A percentile compares a stretch with the other conserved stretches of the same genome.
Conservation (phyloP, 306 rosid genomes). For the Cucumis melo region DNA sequence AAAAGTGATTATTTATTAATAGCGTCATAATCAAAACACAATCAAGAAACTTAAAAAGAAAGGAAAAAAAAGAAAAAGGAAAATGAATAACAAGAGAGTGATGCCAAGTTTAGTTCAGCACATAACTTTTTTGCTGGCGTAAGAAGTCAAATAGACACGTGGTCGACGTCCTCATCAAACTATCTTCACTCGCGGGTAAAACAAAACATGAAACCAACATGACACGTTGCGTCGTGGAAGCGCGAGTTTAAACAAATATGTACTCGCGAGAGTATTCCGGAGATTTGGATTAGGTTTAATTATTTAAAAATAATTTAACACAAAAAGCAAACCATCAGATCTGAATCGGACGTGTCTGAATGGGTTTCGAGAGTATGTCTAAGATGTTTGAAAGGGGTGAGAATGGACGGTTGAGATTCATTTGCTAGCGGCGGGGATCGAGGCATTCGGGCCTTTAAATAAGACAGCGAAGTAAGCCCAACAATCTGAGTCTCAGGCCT, state of each 20-base stretch:
- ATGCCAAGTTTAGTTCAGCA: background rate
- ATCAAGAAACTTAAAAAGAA: background rate
- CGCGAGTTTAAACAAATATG: background rate
- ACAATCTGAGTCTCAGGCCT: slow-evolving; percentile 5
- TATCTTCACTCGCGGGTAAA: background rate
- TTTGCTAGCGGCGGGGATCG: slow-evolving; percentile 9
- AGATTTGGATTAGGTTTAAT: background rate
- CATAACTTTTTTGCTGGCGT: background rate
- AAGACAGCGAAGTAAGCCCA: slow-evolving; percentile 14
- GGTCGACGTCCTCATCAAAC: background rate
- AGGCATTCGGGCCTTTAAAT: slow-evolving; percentile 35
- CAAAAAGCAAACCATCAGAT: background rate
- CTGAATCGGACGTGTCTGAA: background rate
- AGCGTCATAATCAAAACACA: too few species aligned
- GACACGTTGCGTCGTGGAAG: background rate
- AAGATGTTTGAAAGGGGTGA: background rate
- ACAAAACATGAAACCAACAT: background rate
- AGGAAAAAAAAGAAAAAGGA: too few species aligned
- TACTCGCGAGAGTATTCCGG: background rate
- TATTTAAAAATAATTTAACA: background rate
- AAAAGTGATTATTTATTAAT: too few species aligned
- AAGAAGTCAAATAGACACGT: slow-evolving; percentile 8
- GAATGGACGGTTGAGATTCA: slow-evolving; percentile 22
- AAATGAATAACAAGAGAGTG: background rate
- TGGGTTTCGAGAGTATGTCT: background rate